These are phyloP conservation scores for Coemansia sp. DNA, from an alignment of 192 early-diverging fungal genomes.

Conservation along the genomic window DNA sequence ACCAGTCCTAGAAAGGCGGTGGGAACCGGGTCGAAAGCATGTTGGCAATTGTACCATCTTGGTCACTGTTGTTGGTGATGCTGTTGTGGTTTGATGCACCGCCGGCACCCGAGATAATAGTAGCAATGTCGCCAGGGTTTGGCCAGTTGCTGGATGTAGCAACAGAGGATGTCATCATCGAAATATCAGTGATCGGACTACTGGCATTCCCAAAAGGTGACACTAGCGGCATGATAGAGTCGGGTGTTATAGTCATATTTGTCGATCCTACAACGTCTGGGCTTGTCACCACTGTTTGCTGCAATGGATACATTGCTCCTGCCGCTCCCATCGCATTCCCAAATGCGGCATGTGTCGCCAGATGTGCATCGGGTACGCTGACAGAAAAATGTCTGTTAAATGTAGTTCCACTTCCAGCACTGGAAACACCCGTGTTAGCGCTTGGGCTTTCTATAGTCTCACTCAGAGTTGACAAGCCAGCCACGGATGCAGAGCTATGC, in stretches of 20 bases:
- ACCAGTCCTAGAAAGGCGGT: not conserved
- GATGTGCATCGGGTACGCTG: not conserved
- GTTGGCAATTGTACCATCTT: not conserved
- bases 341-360: not conserved
- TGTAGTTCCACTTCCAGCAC: too few species aligned
- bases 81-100: not conserved
- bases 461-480: too few species aligned
- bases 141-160: not conserved
- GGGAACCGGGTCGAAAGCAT: not conserved
- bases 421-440: too few species aligned
- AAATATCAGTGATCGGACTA: not conserved
- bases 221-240: not conserved
- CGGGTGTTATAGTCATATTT: not conserved
- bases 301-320: not conserved
- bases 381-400: too few species aligned
- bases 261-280: not conserved
- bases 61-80: not conserved
- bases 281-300: not conserved
- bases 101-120: not conserved
- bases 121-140: not conserved
- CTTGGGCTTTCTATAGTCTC: too few species aligned
- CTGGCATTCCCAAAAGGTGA: not conserved
- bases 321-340: not conserved
- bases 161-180: not conserved
- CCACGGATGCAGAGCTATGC: too few species aligned